Conservation (phyloP, 768 basidiomycete genomes). For the Lentinula sp. region DNA sequence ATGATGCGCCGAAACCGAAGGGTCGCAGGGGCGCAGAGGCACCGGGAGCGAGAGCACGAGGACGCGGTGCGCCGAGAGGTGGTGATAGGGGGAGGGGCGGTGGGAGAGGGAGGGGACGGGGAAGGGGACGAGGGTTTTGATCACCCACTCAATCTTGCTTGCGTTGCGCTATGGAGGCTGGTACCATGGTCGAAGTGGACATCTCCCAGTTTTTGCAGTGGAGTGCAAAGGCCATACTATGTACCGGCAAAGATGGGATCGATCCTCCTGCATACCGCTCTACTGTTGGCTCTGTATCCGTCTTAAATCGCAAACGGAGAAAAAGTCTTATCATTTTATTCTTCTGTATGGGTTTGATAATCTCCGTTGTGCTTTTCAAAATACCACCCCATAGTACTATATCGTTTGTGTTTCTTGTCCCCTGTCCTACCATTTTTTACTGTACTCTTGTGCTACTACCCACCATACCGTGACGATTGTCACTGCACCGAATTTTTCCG, state of each 20-base stretch:
- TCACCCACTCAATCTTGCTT: neutral
- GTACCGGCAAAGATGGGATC: neutral
- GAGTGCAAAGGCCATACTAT: neutral
- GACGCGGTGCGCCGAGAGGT: constrained; percentile 40
- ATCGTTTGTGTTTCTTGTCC: too few species aligned
- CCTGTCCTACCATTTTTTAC: too few species aligned
- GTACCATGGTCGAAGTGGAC: neutral
- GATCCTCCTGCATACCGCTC: neutral
- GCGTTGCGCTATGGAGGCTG: neutral
- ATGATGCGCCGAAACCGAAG: constrained; percentile 97
- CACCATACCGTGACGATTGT: too few species aligned
- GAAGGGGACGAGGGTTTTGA: constrained; percentile 17
- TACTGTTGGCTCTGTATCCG: too few species aligned
- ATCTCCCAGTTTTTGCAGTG: too few species aligned
- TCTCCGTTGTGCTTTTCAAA: too few species aligned
- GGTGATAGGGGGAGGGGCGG: constrained; percentile 50
- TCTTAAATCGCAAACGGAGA: too few species aligned
- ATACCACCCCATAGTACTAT: too few species aligned
- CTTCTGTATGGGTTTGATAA: too few species aligned
- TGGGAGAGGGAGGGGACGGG: constrained; percentile 41
- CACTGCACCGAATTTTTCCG: too few species aligned
- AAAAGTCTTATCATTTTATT: too few species aligned
- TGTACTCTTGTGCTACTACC: too few species aligned
- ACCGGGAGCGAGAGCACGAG: constrained; percentile 54
- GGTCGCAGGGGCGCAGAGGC: constrained; percentile 83